Evolutionary conservation across 768 basidiomycete genomes (phyloP).

Genomic region (Kwoniella europaea): DNA sequence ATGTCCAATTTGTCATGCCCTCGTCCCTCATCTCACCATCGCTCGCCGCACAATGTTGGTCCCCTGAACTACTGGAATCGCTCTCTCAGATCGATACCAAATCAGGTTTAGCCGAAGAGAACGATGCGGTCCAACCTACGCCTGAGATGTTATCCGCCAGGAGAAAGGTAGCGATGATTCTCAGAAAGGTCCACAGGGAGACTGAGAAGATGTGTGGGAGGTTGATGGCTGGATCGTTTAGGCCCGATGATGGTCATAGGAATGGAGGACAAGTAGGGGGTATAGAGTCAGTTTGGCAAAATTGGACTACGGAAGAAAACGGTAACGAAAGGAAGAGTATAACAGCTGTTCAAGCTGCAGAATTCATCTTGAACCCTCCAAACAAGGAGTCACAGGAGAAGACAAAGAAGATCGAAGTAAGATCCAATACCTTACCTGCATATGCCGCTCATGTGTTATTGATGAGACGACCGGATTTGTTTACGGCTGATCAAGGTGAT

Average conservation of each 20-base stretch:
- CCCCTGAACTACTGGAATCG: slow-evolving; percentile 26
- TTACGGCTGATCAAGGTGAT: slow-evolving; percentile 43
- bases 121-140: slow-evolving; percentile 13
- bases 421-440: slow-evolving; percentile 41
- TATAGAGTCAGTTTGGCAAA: slow-evolving; percentile 37
- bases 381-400: slow-evolving; percentile 11
- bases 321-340: slow-evolving; percentile 66
- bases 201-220: slow-evolving; percentile 61
- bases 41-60: slow-evolving; percentile 40
- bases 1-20: slow-evolving; percentile 57
- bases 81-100: slow-evolving; percentile 24
- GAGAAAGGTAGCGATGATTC: slow-evolving; percentile 67
- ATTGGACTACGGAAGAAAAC: slow-evolving; percentile 40
- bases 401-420: slow-evolving; percentile 16
- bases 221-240: slow-evolving; percentile 31
- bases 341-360: slow-evolving; percentile 65
- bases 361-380: slow-evolving; percentile 60
- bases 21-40: slow-evolving; percentile 30
- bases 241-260: not conserved
- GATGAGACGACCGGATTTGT: slow-evolving; percentile 50
- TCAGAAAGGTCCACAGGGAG: slow-evolving; percentile 65
- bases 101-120: slow-evolving; percentile 19
- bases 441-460: slow-evolving; percentile 49
- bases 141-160: slow-evolving; percentile 65
- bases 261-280: slow-evolving; percentile 52